These are phyloP conservation scores for Colletotrichum abscissum DNA, from an alignment of 2,329 filamentous ascomycete species.

Conservation along the genomic window DNA sequence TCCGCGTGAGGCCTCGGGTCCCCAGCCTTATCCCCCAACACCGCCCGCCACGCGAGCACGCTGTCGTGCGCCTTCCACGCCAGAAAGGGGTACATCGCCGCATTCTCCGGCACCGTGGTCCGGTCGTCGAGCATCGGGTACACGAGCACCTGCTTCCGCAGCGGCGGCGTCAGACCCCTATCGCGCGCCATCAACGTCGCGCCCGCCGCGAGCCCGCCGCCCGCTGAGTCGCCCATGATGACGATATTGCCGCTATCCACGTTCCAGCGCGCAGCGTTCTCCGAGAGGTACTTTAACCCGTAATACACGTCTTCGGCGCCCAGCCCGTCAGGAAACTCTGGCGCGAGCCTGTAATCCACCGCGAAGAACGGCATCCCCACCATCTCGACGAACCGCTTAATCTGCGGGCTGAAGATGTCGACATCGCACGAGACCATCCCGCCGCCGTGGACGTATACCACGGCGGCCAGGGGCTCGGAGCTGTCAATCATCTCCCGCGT, in stretches of 20 bases:
- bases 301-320: conserved; percentile 50
- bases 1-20: conserved; percentile 9
- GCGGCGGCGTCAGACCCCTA: conserved; percentile 37
- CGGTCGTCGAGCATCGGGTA: conserved; percentile 50
- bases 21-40: conserved; percentile 35
- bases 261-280: conserved; percentile 38
- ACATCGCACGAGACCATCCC: conserved; percentile 50
- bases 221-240: conserved; percentile 39
- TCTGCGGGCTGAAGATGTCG: conserved; percentile 39
- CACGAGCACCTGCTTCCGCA: conserved; percentile 45
- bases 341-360: conserved; percentile 56
- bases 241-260: conserved; percentile 37
- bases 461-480: conserved; percentile 39
- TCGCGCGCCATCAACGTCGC: conserved; percentile 53
- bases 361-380: conserved; percentile 48
- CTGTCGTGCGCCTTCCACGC: conserved; percentile 37
- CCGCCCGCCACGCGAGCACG: conserved; percentile 40
- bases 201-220: conserved; percentile 38
- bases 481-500: conserved; percentile 10
- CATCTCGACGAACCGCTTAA: conserved; percentile 41
- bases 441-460: conserved; percentile 55
- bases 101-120: conserved; percentile 11
- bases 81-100: conserved; percentile 25
- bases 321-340: conserved; percentile 51
- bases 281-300: conserved; percentile 40